A percentile compares a stretch with the other conserved stretches of the same genome.
Conservation (phyloP, 164 flowering plant genomes). For the Paratinospora sagittata region DNA sequence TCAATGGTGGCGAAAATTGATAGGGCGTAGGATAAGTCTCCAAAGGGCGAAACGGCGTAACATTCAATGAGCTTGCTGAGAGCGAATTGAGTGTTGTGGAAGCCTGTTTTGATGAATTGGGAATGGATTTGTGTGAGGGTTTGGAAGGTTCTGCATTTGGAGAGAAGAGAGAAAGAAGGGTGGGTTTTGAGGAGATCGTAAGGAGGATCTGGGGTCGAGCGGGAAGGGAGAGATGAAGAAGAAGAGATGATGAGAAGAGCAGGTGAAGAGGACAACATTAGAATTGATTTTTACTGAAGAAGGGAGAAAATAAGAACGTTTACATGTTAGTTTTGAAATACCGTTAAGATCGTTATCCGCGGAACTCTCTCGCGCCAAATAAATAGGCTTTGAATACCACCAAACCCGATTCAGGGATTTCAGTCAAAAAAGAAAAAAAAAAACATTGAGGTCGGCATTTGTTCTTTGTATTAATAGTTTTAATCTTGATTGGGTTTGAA, state of each 20-base stretch:
- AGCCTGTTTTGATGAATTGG: conserved; percentile 68
- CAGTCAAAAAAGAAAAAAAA: too few species aligned
- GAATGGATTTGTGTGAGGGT: conserved; percentile 60
- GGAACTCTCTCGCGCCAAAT: too few species aligned
- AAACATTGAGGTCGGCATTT: too few species aligned
- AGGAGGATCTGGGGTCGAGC: conserved; percentile 41
- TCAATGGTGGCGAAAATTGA: conserved; percentile 41
- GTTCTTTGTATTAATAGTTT: too few species aligned
- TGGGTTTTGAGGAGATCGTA: conserved; percentile 44
- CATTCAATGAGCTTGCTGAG: conserved; percentile 58
- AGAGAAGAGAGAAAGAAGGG: conserved; percentile 51
- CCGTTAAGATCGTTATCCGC: too few species aligned
- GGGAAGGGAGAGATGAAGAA: conserved; percentile 27
- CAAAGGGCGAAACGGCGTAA: conserved; percentile 53
- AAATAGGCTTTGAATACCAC: too few species aligned
- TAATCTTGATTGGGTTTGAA: too few species aligned
- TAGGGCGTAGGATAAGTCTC: conserved; percentile 54
- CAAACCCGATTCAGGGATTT: too few species aligned
- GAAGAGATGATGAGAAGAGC: conserved; percentile 21
- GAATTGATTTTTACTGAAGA: background rate
- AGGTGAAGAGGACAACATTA: conserved; percentile 22
- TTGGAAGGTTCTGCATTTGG: conserved; percentile 46
- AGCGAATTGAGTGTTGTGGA: conserved; percentile 65
- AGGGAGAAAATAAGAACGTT: too few species aligned
- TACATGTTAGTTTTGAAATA: too few species aligned